phyloP scores from a whole-genome alignment of 2,329 filamentous ascomycete species.

The Cadophora luteo-olivacea region DNA sequence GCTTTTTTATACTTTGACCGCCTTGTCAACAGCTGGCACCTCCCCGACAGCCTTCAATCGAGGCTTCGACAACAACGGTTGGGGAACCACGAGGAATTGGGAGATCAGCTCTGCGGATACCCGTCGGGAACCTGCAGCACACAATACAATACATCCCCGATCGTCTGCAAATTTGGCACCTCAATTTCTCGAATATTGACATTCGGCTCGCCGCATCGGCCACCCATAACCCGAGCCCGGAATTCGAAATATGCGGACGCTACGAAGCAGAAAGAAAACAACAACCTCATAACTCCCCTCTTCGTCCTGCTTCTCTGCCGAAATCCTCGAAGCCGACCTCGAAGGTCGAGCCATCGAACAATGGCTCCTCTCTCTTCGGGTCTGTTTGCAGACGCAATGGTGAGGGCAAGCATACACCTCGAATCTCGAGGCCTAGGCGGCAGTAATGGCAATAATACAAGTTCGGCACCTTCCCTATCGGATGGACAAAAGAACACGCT shows the following conservation, averaged over 20 bases:
- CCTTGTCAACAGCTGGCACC: not conserved
- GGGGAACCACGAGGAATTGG: not conserved
- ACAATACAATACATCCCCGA: not conserved
- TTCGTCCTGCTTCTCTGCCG: constrained; percentile 2
- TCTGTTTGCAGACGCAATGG: constrained; percentile 26
- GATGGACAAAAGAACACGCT: constrained; percentile 34
- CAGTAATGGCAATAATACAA: constrained; percentile 25
- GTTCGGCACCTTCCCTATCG: constrained; percentile 24
- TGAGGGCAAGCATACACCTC: constrained; percentile 18
- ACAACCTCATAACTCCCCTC: constrained; percentile 1
- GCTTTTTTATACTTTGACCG: not conserved
- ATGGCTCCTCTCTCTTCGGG: constrained; percentile 39
- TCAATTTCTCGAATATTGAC: constrained; percentile 14
- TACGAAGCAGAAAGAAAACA: constrained; percentile 26
- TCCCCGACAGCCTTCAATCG: not conserved
- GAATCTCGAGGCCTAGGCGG: constrained; percentile 27
- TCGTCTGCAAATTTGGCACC: not conserved
- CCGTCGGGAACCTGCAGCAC: constrained; percentile 2
- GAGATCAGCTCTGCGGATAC: not conserved
- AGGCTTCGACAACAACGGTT: not conserved
- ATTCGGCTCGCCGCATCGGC: constrained; percentile 16
- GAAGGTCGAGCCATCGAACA: not conserved
- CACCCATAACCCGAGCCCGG: constrained; percentile 4
- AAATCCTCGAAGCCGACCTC: not conserved
- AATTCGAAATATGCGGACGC: constrained; percentile 23